A percentile compares a stretch with the other conserved stretches of the same genome.
phyloP scores from a whole-genome alignment of 805 yeast species.

The Zygosaccharomyces rouxii region DNA sequence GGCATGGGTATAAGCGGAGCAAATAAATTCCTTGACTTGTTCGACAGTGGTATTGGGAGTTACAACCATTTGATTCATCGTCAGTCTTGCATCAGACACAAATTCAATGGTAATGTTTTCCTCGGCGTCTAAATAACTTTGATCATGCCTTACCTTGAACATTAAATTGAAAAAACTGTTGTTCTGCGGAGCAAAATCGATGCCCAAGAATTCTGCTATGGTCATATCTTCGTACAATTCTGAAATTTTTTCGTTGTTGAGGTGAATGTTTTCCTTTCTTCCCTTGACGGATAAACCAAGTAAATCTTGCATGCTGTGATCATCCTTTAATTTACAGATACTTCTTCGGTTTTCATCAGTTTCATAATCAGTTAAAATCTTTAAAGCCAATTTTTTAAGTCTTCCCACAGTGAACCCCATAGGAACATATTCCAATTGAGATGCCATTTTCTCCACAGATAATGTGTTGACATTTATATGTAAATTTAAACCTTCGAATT shows the following conservation, averaged over 20 bases:
- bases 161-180: constrained; percentile 29
- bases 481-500: constrained; percentile 4
- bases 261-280: constrained; percentile 10
- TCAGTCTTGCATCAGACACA: constrained; percentile 24
- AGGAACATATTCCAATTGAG: constrained; percentile 11
- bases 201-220: constrained; percentile 28
- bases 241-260: constrained; percentile 15
- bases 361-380: constrained; percentile 21
- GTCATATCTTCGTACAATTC: constrained; percentile 21
- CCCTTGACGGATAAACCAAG: constrained; percentile 26
- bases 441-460: constrained; percentile 19
- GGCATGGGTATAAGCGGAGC: constrained; percentile 25
- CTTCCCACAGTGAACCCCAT: constrained; percentile 18
- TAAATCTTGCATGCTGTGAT: constrained; percentile 19
- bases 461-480: constrained; percentile 23
- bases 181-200: constrained; percentile 37
- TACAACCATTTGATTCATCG: constrained; percentile 21
- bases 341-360: constrained; percentile 5
- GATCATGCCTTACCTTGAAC: constrained; percentile 27
- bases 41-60: constrained; percentile 24
- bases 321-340: constrained; percentile 15
- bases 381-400: constrained; percentile 16
- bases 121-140: constrained; percentile 6
- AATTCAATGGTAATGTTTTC: constrained; percentile 21
- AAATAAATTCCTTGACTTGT: constrained; percentile 27